Evolutionary conservation across 192 early-diverging fungal species (phyloP).

Genomic region (Spizellomyces punctatus): DNA sequence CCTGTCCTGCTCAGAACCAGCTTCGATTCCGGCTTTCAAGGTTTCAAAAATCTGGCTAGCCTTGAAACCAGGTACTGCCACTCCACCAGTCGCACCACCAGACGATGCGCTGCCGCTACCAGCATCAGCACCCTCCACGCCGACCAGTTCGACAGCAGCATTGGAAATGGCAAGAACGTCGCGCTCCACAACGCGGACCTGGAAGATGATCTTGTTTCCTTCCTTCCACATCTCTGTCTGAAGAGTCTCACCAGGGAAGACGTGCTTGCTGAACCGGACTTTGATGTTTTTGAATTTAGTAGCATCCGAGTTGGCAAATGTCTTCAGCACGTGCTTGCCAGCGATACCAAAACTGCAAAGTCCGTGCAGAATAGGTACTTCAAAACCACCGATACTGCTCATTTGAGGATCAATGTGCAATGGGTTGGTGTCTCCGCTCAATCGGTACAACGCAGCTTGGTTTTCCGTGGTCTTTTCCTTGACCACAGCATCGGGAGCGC

Average conservation of each 20-base stretch:
- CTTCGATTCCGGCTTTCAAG: constrained; percentile 60
- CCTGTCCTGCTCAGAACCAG: constrained; percentile 61
- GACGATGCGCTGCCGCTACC: constrained; percentile 38
- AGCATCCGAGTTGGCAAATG: constrained; percentile 72
- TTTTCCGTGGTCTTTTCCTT: constrained; percentile 87
- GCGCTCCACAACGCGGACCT: constrained; percentile 91
- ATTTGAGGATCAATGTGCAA: constrained; percentile 97
- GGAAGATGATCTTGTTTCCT: constrained; percentile 88
- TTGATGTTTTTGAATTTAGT: constrained; percentile 82
- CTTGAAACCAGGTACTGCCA: constrained; percentile 73
- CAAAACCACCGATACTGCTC: constrained; percentile 92
- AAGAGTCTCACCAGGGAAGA: constrained; percentile 96
- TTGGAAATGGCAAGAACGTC: constrained; percentile 87
- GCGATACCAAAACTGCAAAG: constrained; percentile 92
- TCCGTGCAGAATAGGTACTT: constrained; percentile 96
- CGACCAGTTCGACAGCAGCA: constrained; percentile 85
- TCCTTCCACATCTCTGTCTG: constrained; percentile 98
- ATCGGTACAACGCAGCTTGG: constrained; percentile 94
- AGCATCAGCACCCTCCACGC: constrained; percentile 30
- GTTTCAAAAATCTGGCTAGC: constrained; percentile 74
- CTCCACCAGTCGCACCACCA: constrained; percentile 29
- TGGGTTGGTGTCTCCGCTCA: constrained; percentile 96
- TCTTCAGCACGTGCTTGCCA: constrained; percentile 83
- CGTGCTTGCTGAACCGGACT: constrained; percentile 80
- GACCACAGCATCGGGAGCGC: constrained; percentile 82